A percentile compares a stretch with the other conserved stretches of the same genome.
phyloP scores from a whole-genome alignment of 202 grass and related monocot species.

The Tripidium arundinaceum region DNA sequence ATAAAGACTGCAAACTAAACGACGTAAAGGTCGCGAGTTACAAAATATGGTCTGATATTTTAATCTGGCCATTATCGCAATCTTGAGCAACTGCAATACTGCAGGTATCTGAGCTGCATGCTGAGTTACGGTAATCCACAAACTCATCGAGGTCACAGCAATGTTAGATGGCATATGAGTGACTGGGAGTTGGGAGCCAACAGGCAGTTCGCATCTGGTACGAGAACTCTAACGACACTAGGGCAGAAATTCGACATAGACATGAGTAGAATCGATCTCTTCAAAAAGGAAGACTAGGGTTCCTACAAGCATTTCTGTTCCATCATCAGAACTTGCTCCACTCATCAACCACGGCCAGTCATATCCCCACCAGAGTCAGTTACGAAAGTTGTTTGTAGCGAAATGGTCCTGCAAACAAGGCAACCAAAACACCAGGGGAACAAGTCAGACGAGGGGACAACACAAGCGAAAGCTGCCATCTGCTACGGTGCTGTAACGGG shows the following conservation, averaged over 20 bases:
- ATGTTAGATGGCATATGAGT: neutral
- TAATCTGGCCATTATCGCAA: slow-evolving; percentile 1
- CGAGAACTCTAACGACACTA: neutral
- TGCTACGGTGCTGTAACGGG: neutral
- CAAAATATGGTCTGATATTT: neutral
- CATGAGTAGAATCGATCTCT: neutral
- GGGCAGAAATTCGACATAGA: neutral
- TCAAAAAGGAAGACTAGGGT: neutral
- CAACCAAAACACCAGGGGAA: slow-evolving; percentile 1
- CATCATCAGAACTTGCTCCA: slow-evolving; percentile 17
- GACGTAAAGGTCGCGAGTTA: neutral
- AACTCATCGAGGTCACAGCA: neutral
- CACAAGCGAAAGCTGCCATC: neutral
- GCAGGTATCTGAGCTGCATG: slow-evolving; percentile 8
- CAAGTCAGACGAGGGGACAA: neutral
- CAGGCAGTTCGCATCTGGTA: neutral
- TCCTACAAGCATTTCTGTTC: neutral
- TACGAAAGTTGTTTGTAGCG: neutral
- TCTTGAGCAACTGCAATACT: neutral
- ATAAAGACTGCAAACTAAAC: too few species aligned
- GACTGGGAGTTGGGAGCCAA: slow-evolving; percentile 8
- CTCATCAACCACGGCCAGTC: slow-evolving; percentile 12
- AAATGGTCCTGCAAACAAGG: slow-evolving; percentile 22
- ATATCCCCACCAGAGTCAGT: slow-evolving; percentile 8
- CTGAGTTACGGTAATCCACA: neutral